Conservation (phyloP, 441 rosid genomes). For the Eruca vesicaria region DNA sequence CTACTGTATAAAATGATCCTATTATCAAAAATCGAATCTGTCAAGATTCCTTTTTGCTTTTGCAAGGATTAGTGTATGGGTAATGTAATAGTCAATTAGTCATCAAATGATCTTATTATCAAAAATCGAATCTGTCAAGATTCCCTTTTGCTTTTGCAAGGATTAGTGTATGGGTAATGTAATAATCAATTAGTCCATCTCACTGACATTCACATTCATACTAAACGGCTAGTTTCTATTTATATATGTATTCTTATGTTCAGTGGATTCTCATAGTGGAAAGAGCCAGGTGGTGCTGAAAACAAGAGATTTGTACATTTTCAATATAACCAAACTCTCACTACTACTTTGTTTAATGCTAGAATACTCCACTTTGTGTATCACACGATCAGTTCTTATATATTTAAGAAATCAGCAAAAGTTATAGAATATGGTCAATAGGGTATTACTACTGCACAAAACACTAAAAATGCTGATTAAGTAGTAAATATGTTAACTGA, state of each 20-base stretch:
- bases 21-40: conserved; percentile 4
- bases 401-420: not conserved
- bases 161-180: conserved; percentile 18
- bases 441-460: not conserved
- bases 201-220: conserved; percentile 13
- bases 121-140: conserved; percentile 15
- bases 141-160: conserved; percentile 18
- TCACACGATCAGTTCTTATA: not conserved
- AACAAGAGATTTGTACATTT: conserved; percentile 30
- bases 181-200: conserved; percentile 21
- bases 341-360: not conserved
- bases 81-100: conserved; percentile 26
- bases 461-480: not conserved
- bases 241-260: not conserved
- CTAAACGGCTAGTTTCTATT: conserved; percentile 28
- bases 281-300: conserved; percentile 27
- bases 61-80: conserved; percentile 6
- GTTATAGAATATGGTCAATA: not conserved
- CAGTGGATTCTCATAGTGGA: conserved; percentile 21
- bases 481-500: not conserved
- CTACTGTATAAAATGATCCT: conserved; percentile 1
- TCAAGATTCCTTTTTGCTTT: conserved; percentile 24
- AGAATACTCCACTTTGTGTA: conserved; percentile 1
- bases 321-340: conserved; percentile 7
- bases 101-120: not conserved